Evolutionary conservation across 2,329 filamentous ascomycete genomes (phyloP), one percentile per base, ranked within the genome.

Genomic region (Colletotrichum spaethianum): DNA sequence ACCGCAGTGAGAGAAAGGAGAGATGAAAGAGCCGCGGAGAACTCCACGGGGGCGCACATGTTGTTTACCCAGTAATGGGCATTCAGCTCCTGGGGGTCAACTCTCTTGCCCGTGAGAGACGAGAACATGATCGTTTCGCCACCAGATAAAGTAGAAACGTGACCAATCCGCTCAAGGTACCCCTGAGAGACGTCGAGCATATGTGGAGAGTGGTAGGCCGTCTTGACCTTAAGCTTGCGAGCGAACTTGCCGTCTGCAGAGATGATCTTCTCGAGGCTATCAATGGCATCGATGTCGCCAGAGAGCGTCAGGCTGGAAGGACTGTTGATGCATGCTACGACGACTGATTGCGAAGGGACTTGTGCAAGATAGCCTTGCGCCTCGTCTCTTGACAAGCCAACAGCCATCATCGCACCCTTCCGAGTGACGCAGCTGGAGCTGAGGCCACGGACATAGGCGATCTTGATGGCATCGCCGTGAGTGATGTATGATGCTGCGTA

Each of bases 171-270:
- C 56, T 33, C 1, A 64, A 3, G 31, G n/a, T 74, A 74, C 44
- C 52, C 63, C 4, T 56, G 26, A 0, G 86, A 84, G 1, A 88
- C 80, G 2, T 83, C 77, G 46, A 84, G 81, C 87, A 90, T 89
- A 14, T 57, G 56, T 28, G 63, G 56, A 16, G 68, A 71, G 9
- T 71, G 68, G 23, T 71, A 71, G 0, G 68, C 68, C 70, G 57
- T 57, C 1, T 62, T 61, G 2, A 75, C 73, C 2, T 60, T 36
- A 0, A 79, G 53, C 60, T 67, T 73, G 18, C 70, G 65, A 2
- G 74, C 72, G 71, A 79, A 79, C 1, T 70, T 66, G 6, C 63
- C 72, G 18, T 74, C 68, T 26, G 56, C 26, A 18, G 72, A 33
- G 16, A 75, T 60, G 1, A 74, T 1, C n/a, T n/a, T n/a, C n/a